phyloP scores from a whole-genome alignment of 2,329 filamentous ascomycete species.

The Scedosporium apiospermum region DNA sequence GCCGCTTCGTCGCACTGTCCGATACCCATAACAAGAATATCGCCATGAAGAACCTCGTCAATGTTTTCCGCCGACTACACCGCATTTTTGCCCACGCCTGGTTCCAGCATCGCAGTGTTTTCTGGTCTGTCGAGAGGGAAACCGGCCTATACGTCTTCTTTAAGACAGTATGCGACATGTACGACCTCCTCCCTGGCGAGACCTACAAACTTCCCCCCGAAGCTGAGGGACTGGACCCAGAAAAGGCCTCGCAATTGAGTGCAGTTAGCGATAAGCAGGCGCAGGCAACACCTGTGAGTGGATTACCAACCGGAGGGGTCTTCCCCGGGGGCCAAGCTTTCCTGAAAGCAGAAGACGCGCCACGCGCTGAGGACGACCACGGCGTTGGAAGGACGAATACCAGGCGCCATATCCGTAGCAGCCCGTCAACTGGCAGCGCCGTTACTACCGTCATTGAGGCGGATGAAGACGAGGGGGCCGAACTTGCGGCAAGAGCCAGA shows the following conservation, averaged over 20 bases:
- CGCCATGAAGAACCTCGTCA: constrained; percentile 77
- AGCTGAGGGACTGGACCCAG: constrained; percentile 68
- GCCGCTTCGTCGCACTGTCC: constrained; percentile 54
- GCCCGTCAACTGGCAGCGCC: constrained; percentile 66
- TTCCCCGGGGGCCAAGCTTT: constrained; percentile 7
- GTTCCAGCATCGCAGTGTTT: constrained; percentile 94
- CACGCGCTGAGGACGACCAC: constrained; percentile 3
- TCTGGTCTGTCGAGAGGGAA: constrained; percentile 85
- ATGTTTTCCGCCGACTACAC: constrained; percentile 89
- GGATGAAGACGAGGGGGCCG: constrained; percentile 10
- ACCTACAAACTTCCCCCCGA: constrained; percentile 94
- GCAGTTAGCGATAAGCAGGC: constrained; percentile 19
- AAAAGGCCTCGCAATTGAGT: neutral
- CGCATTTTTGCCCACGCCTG: constrained; percentile 97
- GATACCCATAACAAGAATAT: constrained; percentile 50
- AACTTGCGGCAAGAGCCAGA: constrained; percentile 17
- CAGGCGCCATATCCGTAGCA: constrained; percentile 71
- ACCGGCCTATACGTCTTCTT: constrained; percentile 95
- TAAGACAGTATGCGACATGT: constrained; percentile 91
- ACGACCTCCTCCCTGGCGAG: constrained; percentile 80
- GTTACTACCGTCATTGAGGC: constrained; percentile 64
- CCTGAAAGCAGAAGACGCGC: neutral
- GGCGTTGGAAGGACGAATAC: constrained; percentile 52
- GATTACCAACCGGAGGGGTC: constrained; percentile 16
- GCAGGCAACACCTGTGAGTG: neutral